Conservation (phyloP, 495 filamentous ascomycete species). For the Trypethelium eluteriae region DNA sequence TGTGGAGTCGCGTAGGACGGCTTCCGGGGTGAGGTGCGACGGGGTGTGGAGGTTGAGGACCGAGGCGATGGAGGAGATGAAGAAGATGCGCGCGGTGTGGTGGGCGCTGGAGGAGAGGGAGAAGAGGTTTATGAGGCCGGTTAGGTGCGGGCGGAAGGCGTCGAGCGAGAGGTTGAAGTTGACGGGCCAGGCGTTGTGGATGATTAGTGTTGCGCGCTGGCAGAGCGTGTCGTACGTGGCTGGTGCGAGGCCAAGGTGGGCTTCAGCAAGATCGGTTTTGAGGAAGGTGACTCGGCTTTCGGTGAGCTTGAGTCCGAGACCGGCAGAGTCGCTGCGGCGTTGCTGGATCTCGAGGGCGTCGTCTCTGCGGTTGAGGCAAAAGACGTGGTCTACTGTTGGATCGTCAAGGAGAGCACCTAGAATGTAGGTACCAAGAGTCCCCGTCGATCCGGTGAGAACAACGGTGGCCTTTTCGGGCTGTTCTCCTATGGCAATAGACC, state of each 20-base stretch:
- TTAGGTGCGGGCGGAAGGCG: neutral
- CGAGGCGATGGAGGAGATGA: constrained; percentile 18
- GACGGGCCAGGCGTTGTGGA: neutral
- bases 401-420: constrained; percentile 10
- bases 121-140: neutral
- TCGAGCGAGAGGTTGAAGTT: neutral
- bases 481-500: too few species aligned
- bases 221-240: constrained; percentile 13
- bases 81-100: constrained; percentile 14
- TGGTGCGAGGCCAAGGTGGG: constrained; percentile 23
- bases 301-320: neutral
- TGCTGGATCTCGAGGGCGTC: constrained; percentile 7
- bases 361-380: constrained; percentile 17
- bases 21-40: constrained; percentile 4
- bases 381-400: constrained; percentile 11
- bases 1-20: neutral
- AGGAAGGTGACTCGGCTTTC: constrained; percentile 23
- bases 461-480: constrained; percentile 11
- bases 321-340: neutral
- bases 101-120: neutral
- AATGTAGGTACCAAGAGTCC: constrained; percentile 16
- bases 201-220: neutral
- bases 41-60: neutral
- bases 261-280: constrained; percentile 20
- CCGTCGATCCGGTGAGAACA: constrained; percentile 20